These are phyloP conservation scores for Mortierella sp. DNA, from an alignment of 371 early-diverging fungal species.

Conservation along the genomic window DNA sequence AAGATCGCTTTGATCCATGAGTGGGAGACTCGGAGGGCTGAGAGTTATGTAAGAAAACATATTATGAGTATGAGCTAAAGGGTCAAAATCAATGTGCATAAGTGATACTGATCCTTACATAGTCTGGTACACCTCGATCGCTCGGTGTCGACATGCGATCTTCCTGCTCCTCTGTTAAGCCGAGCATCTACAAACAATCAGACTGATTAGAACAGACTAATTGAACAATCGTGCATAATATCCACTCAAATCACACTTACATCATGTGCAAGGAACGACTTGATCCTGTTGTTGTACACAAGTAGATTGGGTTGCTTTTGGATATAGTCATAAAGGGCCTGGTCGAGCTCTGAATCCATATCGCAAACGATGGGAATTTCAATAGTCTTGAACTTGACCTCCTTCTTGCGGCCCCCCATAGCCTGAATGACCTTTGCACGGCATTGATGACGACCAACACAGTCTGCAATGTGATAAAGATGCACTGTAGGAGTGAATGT, in stretches of 20 bases:
- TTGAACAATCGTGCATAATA: background rate
- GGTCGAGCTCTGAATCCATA: slow-evolving; percentile 49
- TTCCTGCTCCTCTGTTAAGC: slow-evolving; percentile 38
- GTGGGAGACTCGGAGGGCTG: slow-evolving; percentile 32
- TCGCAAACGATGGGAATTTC: slow-evolving; percentile 52
- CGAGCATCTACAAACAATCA: slow-evolving; percentile 31
- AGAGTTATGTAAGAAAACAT: background rate
- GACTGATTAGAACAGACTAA: background rate
- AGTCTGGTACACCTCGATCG: slow-evolving; percentile 35
- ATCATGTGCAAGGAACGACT: slow-evolving; percentile 53
- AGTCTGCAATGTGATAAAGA: slow-evolving; percentile 53
- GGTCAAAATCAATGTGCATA: background rate
- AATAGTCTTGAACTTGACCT: slow-evolving; percentile 49
- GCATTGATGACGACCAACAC: slow-evolving; percentile 54
- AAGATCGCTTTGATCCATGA: slow-evolving; percentile 44
- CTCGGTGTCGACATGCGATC: slow-evolving; percentile 26
- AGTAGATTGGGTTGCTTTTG: slow-evolving; percentile 50
- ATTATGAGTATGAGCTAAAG: background rate
- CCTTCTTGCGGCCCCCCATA: slow-evolving; percentile 56
- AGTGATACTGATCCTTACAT: slow-evolving; percentile 13
- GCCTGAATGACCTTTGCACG: slow-evolving; percentile 56
- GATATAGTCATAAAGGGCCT: slow-evolving; percentile 44
- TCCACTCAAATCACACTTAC: slow-evolving; percentile 15
- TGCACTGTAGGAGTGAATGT: slow-evolving; percentile 54
- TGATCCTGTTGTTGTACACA: slow-evolving; percentile 50